Percentiles rank a stretch among this genome's conserved stretches.
Evolutionary conservation across 1,139 yeast genomes (phyloP).

Genomic region (Saccharomyces pastorianus): DNA sequence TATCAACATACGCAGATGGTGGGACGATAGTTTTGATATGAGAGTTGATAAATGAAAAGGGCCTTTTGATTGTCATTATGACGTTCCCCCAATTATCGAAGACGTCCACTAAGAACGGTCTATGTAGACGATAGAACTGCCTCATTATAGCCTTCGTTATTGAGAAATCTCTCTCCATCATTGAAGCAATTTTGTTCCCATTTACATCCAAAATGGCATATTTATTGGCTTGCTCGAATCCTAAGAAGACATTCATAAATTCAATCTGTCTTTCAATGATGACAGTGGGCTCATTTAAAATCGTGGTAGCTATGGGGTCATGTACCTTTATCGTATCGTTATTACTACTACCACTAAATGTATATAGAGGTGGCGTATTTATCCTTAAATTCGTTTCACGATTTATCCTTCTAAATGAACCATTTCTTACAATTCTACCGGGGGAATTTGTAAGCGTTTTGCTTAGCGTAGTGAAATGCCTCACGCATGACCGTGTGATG

Average conservation of each 20-base stretch:
- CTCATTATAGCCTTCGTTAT: constrained; percentile 61
- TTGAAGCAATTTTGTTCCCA: constrained; percentile 72
- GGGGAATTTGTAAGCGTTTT: too few species aligned
- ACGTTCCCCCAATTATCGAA: constrained; percentile 63
- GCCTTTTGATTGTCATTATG: constrained; percentile 64
- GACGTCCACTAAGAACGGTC: constrained; percentile 81
- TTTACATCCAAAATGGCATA: constrained; percentile 64
- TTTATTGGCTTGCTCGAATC: constrained; percentile 84
- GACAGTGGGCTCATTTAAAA: constrained; percentile 69
- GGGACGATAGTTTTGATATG: constrained; percentile 72
- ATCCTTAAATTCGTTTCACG: neutral
- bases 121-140: constrained; percentile 71
- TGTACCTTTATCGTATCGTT: constrained; percentile 12
- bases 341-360: neutral
- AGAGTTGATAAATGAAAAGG: constrained; percentile 81
- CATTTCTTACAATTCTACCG: too few species aligned
- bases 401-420: constrained; percentile 6
- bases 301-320: constrained; percentile 22
- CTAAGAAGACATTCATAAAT: constrained; percentile 74
- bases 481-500: too few species aligned
- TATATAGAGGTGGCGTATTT: neutral
- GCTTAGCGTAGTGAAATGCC: too few species aligned
- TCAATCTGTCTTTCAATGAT: constrained; percentile 85
- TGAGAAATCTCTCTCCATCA: constrained; percentile 75
- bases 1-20: constrained; percentile 10